Conservation (phyloP, 1,139 yeast genomes). For the Hansenula anomala region DNA sequence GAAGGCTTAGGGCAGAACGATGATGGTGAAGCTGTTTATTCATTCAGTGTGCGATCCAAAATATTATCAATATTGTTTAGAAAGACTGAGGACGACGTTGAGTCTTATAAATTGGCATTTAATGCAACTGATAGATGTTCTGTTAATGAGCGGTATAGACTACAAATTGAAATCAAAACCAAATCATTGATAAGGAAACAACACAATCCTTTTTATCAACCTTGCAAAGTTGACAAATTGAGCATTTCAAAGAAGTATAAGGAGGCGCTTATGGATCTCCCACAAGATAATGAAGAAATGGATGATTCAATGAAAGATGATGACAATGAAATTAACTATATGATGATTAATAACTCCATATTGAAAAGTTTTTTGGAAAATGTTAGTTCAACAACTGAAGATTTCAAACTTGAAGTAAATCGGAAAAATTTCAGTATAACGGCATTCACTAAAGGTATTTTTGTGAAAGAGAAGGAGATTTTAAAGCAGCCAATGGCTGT, state of each 20-base stretch:
- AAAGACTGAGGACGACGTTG: slow-evolving; percentile 41
- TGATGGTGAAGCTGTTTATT: slow-evolving; percentile 25
- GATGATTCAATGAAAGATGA: slow-evolving; percentile 10
- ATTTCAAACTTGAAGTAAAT: slow-evolving; percentile 45
- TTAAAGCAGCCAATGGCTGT: slow-evolving; percentile 56
- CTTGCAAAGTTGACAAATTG: slow-evolving; percentile 35
- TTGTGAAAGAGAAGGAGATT: slow-evolving; percentile 44
- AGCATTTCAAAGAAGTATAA: slow-evolving; percentile 38
- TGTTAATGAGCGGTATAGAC: slow-evolving; percentile 28
- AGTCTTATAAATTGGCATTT: slow-evolving; percentile 28
- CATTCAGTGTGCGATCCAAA: slow-evolving; percentile 43
- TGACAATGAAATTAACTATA: slow-evolving; percentile 30
- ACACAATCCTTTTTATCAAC: slow-evolving; percentile 47
- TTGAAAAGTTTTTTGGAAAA: slow-evolving; percentile 49
- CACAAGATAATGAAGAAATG: slow-evolving; percentile 12
- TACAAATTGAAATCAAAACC: slow-evolving; percentile 45
- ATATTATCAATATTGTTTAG: slow-evolving; percentile 46
- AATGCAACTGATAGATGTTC: slow-evolving; percentile 26
- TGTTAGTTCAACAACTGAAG: slow-evolving; percentile 45
- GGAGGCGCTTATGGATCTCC: slow-evolving; percentile 22
- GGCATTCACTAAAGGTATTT: slow-evolving; percentile 48
- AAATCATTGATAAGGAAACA: slow-evolving; percentile 47
- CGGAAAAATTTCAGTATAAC: slow-evolving; percentile 39
- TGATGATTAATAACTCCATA: slow-evolving; percentile 39
- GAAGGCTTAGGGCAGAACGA: slow-evolving; percentile 25